Base-by-base conservation (phyloP, 768 basidiomycete genomes). In the Phylloporus arenicola region DNA sequence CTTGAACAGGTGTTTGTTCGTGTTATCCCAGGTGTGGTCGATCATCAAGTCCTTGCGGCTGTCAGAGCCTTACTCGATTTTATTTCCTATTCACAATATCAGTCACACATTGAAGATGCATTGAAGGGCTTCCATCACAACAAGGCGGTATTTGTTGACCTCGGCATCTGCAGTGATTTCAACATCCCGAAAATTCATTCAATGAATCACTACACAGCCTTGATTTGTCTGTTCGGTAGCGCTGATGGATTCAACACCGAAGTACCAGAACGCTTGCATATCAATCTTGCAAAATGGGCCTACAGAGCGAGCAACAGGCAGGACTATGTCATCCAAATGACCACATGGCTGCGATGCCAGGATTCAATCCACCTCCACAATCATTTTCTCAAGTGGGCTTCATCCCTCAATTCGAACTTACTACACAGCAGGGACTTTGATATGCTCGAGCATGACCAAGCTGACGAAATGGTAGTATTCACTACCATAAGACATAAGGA, bases 121-220 rank as follows among this genome's bases (percentile, higher is more conserved):
- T 47, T 63, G 27, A 8, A 53, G 4, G 33, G 27, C 0, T 74
- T 71, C 46, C 64, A 74, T 47, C 9, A 50, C 4, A 25, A 61
- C 34, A 67, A 67, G 42, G 52, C 67, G 3, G 52, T 69, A 6
- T 72, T 73, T 40, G 38, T 60, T 3, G 49, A 55, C 14, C 56
- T 65, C 3, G 62, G 58, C 13, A 60, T 47, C 47, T 61, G 30
- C 48, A 35, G 4, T 14, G 55, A 70, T 35, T 74, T 75, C 58
- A 64, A 71, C 24, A 60, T 75, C 11, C 71, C 70, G 0, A 75
- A 75, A 37, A 48, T 72, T 1, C 71, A 73, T 47, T 59, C 49
- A 7, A 25, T 64, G 10, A 24, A 43, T 1, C 69, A 73, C 40
- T 72, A 72, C 48, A 31, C 42, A 0, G 16, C 48, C 0, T 40